Evolutionary conservation across 1,284 basidiomycete genomes (phyloP), one percentile per base, ranked within the genome.

Genomic region (Neonothopanus nambi): DNA sequence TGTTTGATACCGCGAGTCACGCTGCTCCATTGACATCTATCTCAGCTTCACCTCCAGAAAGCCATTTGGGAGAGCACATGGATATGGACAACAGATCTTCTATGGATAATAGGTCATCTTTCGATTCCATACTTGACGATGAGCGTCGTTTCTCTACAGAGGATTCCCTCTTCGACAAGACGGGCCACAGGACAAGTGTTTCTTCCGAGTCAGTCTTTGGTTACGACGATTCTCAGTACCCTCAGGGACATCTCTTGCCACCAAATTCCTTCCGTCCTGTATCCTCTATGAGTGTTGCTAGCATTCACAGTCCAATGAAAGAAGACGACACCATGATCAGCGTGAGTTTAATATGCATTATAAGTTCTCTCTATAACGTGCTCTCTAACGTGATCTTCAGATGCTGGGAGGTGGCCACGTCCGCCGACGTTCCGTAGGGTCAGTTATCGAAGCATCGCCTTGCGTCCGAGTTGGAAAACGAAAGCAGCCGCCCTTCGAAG

Each of bases 281-380:
- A 24, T 89, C 87, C 0, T 74, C 84, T 43, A 66, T 84, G 54
- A 90, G 86, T 62, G 68, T 78, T 36, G 53, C 66, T 47, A 82
- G 77, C 49, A 63, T 69, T 7, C 78, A 82, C 41, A 81, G 78
- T 57, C 77, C 81, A 0, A 67, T 70, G 24, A 76, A 77, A 58
- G 87, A 90, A 35, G 86, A 90, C 58, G 88, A 91, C 57, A 91
- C 88, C 0, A 88, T 91, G 87, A 84, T 91, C 51, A 82, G 80
- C 44, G 88, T 89, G 67, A 63, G 85, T 71, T 18, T 23, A 33
- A 17, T 51, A 48, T 40, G 8, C 15, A 18, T 38, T 42, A 7
- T 7, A n/a, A n/a, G n/a, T n/a, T n/a, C n/a, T n/a, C n/a, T n/a
- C n/a, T 17, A 40, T 24, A 33, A 24, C 20, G 23, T 30, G 56